These are phyloP conservation scores for Panus rudis DNA, from an alignment of 768 basidiomycete genomes.

Conservation along the genomic window DNA sequence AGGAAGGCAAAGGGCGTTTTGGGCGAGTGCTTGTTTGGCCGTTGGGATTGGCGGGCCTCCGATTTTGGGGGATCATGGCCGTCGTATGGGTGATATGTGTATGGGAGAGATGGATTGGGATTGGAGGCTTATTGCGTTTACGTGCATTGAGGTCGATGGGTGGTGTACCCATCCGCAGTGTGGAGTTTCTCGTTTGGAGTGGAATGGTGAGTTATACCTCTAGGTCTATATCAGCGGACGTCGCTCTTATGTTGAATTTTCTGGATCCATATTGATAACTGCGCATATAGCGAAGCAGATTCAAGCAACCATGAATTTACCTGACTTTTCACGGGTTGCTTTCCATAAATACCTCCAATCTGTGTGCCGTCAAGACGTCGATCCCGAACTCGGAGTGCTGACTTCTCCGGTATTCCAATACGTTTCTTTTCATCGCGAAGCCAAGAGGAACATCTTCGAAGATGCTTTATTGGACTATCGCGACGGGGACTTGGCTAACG, in stretches of 20 bases:
- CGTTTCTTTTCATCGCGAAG: no score
- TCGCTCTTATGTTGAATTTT: no score
- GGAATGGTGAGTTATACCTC: slow-evolving; percentile 5
- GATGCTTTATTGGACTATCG: no score
- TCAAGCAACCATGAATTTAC: no score
- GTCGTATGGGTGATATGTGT: neutral
- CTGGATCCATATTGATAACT: no score
- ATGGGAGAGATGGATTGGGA: neutral
- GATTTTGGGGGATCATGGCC: slow-evolving; percentile 1
- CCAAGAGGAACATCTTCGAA: no score
- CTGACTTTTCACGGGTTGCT: no score
- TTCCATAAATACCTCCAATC: neutral
- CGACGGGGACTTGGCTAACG: no score
- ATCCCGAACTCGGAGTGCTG: neutral
- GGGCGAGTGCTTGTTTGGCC: slow-evolving; percentile 4
- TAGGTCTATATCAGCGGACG: no score
- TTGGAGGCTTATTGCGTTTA: slow-evolving; percentile 3
- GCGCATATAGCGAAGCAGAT: no score
- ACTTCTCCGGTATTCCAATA: neutral
- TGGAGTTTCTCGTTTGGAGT: slow-evolving; percentile 3
- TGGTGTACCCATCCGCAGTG: slow-evolving; percentile 6
- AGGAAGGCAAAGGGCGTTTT: neutral
- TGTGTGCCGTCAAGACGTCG: neutral
- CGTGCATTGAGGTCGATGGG: slow-evolving; percentile 2
- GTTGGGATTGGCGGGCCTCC: slow-evolving; percentile 1